These are phyloP conservation scores for Yamadazyma endophytica DNA, from an alignment of 805 yeast species.

Conservation along the genomic window DNA sequence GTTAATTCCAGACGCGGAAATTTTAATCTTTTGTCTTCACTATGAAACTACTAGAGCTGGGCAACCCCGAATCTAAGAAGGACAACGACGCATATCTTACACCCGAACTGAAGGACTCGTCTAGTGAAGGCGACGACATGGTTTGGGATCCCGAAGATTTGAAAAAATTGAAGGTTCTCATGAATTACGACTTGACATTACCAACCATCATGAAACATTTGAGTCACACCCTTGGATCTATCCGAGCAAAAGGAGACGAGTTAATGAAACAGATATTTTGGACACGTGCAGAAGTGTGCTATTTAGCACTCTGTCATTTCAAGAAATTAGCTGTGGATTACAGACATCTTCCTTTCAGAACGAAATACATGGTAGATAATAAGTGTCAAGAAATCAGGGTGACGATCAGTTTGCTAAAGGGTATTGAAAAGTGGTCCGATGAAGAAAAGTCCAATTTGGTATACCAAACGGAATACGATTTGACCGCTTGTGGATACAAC, in stretches of 20 bases:
- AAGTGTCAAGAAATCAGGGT: too few relatives aligned
- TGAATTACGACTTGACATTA: slow-evolving; percentile 11
- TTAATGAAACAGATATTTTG: too few relatives aligned
- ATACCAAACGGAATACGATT: slow-evolving; percentile 8
- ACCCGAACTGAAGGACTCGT: slow-evolving; percentile 12
- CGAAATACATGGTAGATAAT: too few relatives aligned
- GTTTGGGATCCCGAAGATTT: slow-evolving; percentile 5
- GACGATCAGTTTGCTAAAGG: too few relatives aligned
- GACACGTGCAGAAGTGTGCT: too few relatives aligned
- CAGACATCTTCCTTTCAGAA: slow-evolving; percentile 3
- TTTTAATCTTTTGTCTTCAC: too few relatives aligned
- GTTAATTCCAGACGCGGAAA: too few relatives aligned
- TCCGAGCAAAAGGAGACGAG: slow-evolving; percentile 1
- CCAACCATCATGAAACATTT: slow-evolving; percentile 2
- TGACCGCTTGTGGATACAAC: slow-evolving; percentile 10
- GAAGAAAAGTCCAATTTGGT: slow-evolving; percentile 9
- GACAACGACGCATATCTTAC: slow-evolving; percentile 8
- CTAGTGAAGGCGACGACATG: slow-evolving; percentile 11
- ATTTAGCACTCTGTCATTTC: too few relatives aligned
- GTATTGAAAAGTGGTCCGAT: too few relatives aligned
- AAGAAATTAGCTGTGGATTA: background rate
- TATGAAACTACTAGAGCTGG: too few relatives aligned
- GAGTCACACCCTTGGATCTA: slow-evolving; percentile 2
- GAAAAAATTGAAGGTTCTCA: slow-evolving; percentile 4
- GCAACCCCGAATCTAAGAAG: background rate